Conservation (phyloP, 164 flowering plant genomes). For the Nymphaea thermarum region DNA sequence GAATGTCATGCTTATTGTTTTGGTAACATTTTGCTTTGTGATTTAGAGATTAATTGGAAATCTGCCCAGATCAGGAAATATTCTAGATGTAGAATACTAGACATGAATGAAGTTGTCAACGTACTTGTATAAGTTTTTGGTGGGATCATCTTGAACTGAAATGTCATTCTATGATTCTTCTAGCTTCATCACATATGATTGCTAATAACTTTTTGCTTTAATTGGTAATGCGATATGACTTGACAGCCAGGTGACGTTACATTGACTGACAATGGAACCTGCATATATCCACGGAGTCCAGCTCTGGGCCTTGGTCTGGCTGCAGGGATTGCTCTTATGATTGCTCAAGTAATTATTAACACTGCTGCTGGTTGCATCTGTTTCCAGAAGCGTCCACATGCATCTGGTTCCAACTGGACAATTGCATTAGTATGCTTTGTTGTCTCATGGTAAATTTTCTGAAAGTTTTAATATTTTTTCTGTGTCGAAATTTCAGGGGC, state of each 20-base stretch:
- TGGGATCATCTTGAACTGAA: too few species aligned
- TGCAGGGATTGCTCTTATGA: conserved; percentile 55
- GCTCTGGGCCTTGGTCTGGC: conserved; percentile 68
- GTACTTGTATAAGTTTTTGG: too few species aligned
- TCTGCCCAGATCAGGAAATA: too few species aligned
- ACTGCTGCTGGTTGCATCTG: conserved; percentile 74
- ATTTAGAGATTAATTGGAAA: too few species aligned
- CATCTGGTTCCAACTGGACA: conserved; percentile 48
- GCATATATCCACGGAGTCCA: conserved; percentile 72
- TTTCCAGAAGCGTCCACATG: conserved; percentile 44
- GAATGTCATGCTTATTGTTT: too few species aligned
- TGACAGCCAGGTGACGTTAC: conserved; percentile 54
- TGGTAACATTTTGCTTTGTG: too few species aligned
- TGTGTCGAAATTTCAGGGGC: too few species aligned
- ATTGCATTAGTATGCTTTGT: conserved; percentile 55
- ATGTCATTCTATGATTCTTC: too few species aligned
- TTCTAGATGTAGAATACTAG: too few species aligned
- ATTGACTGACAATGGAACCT: conserved; percentile 19
- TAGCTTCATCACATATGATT: not conserved
- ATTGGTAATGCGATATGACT: conserved; percentile 3
- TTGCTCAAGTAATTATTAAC: conserved; percentile 58
- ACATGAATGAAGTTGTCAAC: too few species aligned
- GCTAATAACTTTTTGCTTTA: not conserved
- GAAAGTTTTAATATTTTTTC: too few species aligned
- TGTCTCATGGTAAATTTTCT: conserved; percentile 59